Percentiles rank a stretch among this genome's conserved stretches.
Evolutionary conservation across 2,329 filamentous ascomycete species (phyloP).

Genomic region (Clonostachys chloroleuca): DNA sequence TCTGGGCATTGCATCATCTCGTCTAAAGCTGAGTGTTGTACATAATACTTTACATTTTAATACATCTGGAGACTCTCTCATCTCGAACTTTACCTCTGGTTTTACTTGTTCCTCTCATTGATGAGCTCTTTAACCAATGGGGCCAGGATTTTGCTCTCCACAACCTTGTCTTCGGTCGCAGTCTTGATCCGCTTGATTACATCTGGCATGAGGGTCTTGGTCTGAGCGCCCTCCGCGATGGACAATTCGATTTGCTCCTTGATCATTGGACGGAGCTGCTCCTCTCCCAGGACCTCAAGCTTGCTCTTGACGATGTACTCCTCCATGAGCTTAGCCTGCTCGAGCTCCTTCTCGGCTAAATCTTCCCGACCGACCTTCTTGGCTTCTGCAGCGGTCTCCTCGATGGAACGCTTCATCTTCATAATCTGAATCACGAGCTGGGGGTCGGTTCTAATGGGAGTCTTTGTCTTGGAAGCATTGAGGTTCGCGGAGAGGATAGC

Average conservation of each 20-base stretch:
- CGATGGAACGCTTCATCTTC: slow-evolving; percentile 53
- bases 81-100: neutral
- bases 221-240: slow-evolving; percentile 34
- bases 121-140: slow-evolving; percentile 38
- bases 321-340: slow-evolving; percentile 59
- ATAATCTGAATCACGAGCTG: slow-evolving; percentile 65
- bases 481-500: slow-evolving; percentile 64
- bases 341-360: slow-evolving; percentile 65
- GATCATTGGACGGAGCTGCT: slow-evolving; percentile 53
- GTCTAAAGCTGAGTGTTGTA: too few species aligned
- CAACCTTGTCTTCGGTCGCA: slow-evolving; percentile 55
- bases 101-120: neutral
- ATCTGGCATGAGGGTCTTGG: slow-evolving; percentile 49
- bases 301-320: slow-evolving; percentile 58
- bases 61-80: too few species aligned
- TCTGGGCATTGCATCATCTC: too few species aligned
- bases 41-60: too few species aligned
- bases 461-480: slow-evolving; percentile 70
- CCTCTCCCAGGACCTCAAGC: slow-evolving; percentile 52
- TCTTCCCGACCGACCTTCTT: slow-evolving; percentile 59
- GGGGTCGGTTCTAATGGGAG: slow-evolving; percentile 66
- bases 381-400: slow-evolving; percentile 61
- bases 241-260: slow-evolving; percentile 44
- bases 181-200: slow-evolving; percentile 58
- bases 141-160: slow-evolving; percentile 58